phyloP scores from a whole-genome alignment of 306 rosid genomes.

The Dalbergia oliveri region DNA sequence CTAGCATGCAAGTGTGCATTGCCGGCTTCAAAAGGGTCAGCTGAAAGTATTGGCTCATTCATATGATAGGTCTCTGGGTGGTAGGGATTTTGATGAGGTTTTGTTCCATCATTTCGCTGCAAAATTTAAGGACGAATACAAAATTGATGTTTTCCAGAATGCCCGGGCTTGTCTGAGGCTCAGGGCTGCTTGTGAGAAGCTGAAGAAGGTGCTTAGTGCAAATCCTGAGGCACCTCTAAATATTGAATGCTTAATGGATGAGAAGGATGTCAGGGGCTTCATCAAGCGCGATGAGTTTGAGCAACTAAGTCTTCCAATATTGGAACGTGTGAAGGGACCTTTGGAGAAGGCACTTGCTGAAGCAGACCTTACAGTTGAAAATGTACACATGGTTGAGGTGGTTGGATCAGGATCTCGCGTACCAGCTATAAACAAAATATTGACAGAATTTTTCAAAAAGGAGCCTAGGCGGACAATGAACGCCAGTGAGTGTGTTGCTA shows the following conservation, averaged over 20 bases:
- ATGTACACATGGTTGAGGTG: conserved; percentile 84
- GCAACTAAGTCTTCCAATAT: conserved; percentile 74
- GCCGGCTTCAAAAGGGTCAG: conserved; percentile 96
- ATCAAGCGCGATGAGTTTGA: conserved; percentile 98
- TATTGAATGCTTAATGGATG: conserved; percentile 96
- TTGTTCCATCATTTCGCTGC: conserved; percentile 80
- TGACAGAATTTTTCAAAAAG: conserved; percentile 86
- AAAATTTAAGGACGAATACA: conserved; percentile 83
- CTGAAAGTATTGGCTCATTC: conserved; percentile 85
- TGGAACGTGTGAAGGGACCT: conserved; percentile 91
- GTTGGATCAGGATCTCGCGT: conserved; percentile 98
- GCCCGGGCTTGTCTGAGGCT: conserved; percentile 88
- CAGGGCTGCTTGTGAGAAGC: conserved; percentile 88
- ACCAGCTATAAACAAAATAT: conserved; percentile 82
- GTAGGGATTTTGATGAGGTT: conserved; percentile 95
- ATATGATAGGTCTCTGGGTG: conserved; percentile 86
- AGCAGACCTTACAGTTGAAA: conserved; percentile 77
- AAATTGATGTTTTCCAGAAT: conserved; percentile 84
- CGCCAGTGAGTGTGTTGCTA: conserved; percentile 95
- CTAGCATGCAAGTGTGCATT: conserved; percentile 96
- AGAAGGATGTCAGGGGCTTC: conserved; percentile 83
- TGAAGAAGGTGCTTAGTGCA: conserved; percentile 95
- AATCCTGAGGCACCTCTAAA: conserved; percentile 91
- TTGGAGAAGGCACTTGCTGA: conserved; percentile 89
- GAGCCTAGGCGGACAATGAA: conserved; percentile 99